Evolutionary conservation across 805 yeast species (phyloP).

Genomic region (Saccharomycopsis fermentans): DNA sequence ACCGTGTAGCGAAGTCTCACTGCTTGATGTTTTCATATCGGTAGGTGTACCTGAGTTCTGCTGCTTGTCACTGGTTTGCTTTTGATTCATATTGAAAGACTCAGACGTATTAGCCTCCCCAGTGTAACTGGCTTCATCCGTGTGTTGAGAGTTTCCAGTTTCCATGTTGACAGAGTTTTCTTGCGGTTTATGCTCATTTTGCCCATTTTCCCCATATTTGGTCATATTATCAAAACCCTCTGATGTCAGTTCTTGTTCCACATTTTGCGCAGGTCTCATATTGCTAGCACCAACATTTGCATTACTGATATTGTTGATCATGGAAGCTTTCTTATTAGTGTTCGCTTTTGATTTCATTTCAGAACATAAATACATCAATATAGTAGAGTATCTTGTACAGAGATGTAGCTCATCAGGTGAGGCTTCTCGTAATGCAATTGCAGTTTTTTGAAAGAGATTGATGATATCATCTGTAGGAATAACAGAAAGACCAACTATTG

Average conservation of each 20-base stretch:
- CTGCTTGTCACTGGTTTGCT: background rate
- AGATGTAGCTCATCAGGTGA: conserved; percentile 85
- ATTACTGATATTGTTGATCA: background rate
- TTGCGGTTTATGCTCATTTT: background rate
- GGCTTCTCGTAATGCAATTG: conserved; percentile 66
- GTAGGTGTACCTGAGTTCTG: background rate
- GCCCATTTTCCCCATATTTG: background rate
- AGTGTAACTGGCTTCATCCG: background rate
- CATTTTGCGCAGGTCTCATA: background rate
- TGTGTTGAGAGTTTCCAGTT: background rate
- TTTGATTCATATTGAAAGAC: background rate
- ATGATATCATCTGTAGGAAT: conserved; percentile 66
- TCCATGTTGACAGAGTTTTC: background rate
- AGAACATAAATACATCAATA: conserved; percentile 63
- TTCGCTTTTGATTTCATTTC: conserved; percentile 45
- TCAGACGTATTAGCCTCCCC: background rate
- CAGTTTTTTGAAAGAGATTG: conserved; percentile 57
- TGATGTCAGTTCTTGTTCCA: background rate
- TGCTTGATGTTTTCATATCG: background rate
- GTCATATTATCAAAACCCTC: background rate
- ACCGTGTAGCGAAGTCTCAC: background rate
- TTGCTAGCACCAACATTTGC: background rate
- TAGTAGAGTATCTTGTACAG: conserved; percentile 69
- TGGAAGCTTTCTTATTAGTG: background rate
- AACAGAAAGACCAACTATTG: conserved; percentile 48